Conservation (phyloP, 179 eudicot genomes). For the Beta macrorhiza region DNA sequence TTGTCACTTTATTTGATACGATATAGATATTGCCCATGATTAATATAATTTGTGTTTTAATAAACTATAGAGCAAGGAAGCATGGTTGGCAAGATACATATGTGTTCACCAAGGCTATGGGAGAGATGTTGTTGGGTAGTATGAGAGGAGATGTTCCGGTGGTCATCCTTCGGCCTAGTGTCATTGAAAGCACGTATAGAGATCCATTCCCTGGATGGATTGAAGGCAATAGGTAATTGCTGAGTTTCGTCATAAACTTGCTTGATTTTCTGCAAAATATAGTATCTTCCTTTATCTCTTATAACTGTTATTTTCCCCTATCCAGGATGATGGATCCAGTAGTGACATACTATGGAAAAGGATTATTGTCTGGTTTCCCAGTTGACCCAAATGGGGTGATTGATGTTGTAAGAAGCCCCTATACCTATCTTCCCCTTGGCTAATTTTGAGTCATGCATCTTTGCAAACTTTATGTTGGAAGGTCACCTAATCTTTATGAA, state of each 20-base stretch:
- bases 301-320: neutral
- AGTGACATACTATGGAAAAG: slow-evolving; percentile 82
- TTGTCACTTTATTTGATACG: no score
- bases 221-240: slow-evolving; percentile 86
- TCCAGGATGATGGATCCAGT: slow-evolving; percentile 99
- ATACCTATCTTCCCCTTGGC: neutral
- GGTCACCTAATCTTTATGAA: slow-evolving; percentile 1
- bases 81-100: slow-evolving; percentile 99
- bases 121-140: slow-evolving; percentile 84
- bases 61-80: slow-evolving; percentile 62
- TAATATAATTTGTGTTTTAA: neutral
- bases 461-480: neutral
- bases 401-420: slow-evolving; percentile 67
- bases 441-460: slow-evolving; percentile 16
- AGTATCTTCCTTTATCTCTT: slow-evolving; percentile 4
- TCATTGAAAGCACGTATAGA: slow-evolving; percentile 84
- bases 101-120: slow-evolving; percentile 99
- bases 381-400: slow-evolving; percentile 86
- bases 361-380: slow-evolving; percentile 82
- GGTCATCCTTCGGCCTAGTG: slow-evolving; percentile 90
- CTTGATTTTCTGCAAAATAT: neutral
- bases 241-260: neutral
- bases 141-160: slow-evolving; percentile 82
- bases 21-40: neutral
- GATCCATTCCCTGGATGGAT: slow-evolving; percentile 99